Base-by-base conservation (phyloP, 2,329 filamentous ascomycete species). In the Colletotrichum sp. region DNA sequence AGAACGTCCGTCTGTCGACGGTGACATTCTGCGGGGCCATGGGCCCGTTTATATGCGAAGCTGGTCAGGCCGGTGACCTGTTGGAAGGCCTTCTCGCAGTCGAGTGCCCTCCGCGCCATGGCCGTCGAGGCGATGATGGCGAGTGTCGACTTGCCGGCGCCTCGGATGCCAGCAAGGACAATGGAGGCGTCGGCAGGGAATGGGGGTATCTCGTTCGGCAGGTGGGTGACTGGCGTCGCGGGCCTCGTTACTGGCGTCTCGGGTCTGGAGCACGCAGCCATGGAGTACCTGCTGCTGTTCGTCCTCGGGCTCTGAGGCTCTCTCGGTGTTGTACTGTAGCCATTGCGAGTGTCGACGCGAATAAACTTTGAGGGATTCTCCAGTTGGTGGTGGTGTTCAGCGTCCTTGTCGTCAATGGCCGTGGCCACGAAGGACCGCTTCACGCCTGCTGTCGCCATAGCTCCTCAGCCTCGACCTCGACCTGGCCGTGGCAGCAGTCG, bases 121-220 rank as follows among this genome's bases (percentile, higher is more conserved):
- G 93, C 93, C 9, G 92, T 92, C 0, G 94, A 94, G 8, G 94
- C 93, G 77, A 96, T 95, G 64, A 96, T 90, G 16, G 93, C 94
- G 13, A 96, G 86, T 2, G 93, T 95, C 3, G 93, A 94, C 83
- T 96, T 96, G 18, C 94, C 94, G 7, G 93, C 91, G 13, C 94
- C 94, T 16, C 93, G 91, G 71, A 95, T 92, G 3, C 94, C 94
- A 26, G 94, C 89, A 21, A 96, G 87, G 8, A 96, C 90, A 71
- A 96, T 91, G 2, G 94, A 95, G 3, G 93, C 92, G 85, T 94
- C 89, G 52, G 75, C 76, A 43, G 76, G 71, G 56, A 77, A 78
- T 18, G 76, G 48, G 7, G 76, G 76, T 36, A 71, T 61, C 26
- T 75, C 68, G 68, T 52, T 71, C 6, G 75, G 75, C 9, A 75